These are phyloP conservation scores for Phenoliferia sp. DNA, from an alignment of 1,284 basidiomycete genomes.

Conservation along the genomic window DNA sequence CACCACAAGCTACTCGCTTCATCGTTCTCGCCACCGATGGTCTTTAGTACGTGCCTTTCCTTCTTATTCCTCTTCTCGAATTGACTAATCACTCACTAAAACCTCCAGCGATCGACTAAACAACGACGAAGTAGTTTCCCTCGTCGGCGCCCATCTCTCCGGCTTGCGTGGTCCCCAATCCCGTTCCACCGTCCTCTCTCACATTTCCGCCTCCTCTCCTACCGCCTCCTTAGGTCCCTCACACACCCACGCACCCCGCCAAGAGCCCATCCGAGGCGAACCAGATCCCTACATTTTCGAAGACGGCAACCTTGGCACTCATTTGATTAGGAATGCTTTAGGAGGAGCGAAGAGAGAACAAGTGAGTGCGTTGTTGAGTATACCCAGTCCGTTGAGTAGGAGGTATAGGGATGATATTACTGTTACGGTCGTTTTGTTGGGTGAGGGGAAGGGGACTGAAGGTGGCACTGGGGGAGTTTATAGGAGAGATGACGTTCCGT, in stretches of 20 bases:
- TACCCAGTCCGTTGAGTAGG: constrained; percentile 73
- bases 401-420: constrained; percentile 70
- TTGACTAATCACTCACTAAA: not conserved
- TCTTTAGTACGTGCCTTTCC: constrained; percentile 41
- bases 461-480: constrained; percentile 29
- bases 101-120: constrained; percentile 72
- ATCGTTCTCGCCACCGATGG: constrained; percentile 89
- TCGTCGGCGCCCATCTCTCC: constrained; percentile 76
- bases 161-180: constrained; percentile 53
- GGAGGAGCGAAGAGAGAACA: constrained; percentile 71
- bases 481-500: constrained; percentile 17
- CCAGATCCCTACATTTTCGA: constrained; percentile 63
- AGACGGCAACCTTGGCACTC: constrained; percentile 81
- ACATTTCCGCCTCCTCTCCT: constrained; percentile 12
- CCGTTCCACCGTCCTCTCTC: constrained; percentile 20
- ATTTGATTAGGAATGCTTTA: constrained; percentile 89
- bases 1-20: constrained; percentile 50
- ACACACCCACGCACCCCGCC: constrained; percentile 28
- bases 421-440: constrained; percentile 29
- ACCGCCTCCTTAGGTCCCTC: not conserved
- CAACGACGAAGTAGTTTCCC: constrained; percentile 88
- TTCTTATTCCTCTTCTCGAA: not conserved
- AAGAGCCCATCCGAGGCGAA: constrained; percentile 30
- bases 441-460: constrained; percentile 23
- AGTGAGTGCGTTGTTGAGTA: constrained; percentile 71